These are phyloP conservation scores for Hippophae tibetana DNA, from an alignment of 306 rosid species.

Conservation along the genomic window DNA sequence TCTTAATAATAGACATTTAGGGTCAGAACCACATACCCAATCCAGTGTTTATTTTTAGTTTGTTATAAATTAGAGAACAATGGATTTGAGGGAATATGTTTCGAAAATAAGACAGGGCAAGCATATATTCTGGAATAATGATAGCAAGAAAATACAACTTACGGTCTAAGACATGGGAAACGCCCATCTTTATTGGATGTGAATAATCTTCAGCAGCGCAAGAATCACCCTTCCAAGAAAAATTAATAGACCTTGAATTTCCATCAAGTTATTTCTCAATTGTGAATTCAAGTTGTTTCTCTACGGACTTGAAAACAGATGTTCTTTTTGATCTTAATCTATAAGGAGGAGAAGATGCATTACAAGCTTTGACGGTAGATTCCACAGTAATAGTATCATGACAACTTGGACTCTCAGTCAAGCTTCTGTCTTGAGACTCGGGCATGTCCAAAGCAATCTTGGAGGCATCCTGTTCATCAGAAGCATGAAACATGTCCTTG, in stretches of 20 bases:
- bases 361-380: slow-evolving; percentile 47
- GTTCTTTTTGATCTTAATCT: not conserved
- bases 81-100: no score
- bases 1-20: no score
- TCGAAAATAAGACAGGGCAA: no score
- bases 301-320: not conserved
- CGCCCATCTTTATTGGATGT: slow-evolving; percentile 41
- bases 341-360: slow-evolving; percentile 39
- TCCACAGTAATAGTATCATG: slow-evolving; percentile 28
- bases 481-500: slow-evolving; percentile 20
- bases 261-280: slow-evolving; percentile 36
- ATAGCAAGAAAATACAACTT: slow-evolving; percentile 24
- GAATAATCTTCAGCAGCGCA: slow-evolving; percentile 36
- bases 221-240: slow-evolving; percentile 33
- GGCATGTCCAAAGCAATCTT: slow-evolving; percentile 21
- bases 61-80: no score
- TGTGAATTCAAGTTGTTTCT: not conserved
- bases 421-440: slow-evolving; percentile 33
- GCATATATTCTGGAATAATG: no score
- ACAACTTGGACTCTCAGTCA: slow-evolving; percentile 39
- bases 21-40: no score
- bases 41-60: no score
- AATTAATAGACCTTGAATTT: slow-evolving; percentile 25
- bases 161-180: slow-evolving; percentile 39
- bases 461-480: slow-evolving; percentile 29